Conservation (phyloP, 2,329 filamentous ascomycete genomes). For the Penicillium sclerotigenum region DNA sequence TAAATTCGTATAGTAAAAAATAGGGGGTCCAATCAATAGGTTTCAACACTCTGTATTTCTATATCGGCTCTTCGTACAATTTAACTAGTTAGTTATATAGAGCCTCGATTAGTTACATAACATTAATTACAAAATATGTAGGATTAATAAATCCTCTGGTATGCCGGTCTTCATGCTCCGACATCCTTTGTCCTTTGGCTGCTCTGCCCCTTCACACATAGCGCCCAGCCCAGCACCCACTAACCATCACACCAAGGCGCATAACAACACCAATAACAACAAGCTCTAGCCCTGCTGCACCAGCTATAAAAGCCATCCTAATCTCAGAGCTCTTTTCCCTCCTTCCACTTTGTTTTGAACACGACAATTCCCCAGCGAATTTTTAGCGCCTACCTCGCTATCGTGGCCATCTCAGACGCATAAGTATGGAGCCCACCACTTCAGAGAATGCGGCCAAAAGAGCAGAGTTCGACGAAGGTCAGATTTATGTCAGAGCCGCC, state of each 20-base stretch:
- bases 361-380: not conserved
- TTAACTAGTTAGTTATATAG: no score
- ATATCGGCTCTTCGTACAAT: no score
- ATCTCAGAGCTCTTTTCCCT: not conserved
- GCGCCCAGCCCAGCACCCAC: no score
- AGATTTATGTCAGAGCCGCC: not conserved
- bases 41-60: no score
- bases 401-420: not conserved
- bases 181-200: no score
- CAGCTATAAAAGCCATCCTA: not conserved
- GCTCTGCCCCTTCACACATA: no score
- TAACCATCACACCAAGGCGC: not conserved
- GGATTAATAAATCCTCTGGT: no score
- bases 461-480: not conserved
- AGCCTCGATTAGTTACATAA: no score
- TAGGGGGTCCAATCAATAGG: no score
- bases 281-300: not conserved
- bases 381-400: not conserved
- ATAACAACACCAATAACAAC: not conserved
- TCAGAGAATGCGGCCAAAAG: not conserved
- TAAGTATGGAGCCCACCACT: not conserved
- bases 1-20: no score
- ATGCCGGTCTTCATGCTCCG: no score
- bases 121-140: no score
- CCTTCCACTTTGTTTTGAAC: not conserved